These are phyloP conservation scores for Gardenia jasminoides DNA, from an alignment of 257 asterid genomes.

Conservation along the genomic window DNA sequence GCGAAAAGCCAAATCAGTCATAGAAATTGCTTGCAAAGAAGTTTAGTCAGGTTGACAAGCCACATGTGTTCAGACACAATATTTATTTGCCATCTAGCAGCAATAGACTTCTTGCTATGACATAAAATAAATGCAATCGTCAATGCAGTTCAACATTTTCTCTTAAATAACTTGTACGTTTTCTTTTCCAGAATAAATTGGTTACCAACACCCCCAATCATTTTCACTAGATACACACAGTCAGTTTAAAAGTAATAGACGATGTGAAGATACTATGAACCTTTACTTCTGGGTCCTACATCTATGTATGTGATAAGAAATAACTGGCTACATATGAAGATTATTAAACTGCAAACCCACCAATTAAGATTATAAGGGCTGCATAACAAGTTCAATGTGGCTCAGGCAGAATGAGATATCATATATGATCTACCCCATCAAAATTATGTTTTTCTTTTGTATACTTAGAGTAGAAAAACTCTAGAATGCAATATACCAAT, in stretches of 20 bases:
- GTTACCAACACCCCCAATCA: not conserved
- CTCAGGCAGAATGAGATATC: not conserved
- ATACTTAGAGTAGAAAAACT: not conserved
- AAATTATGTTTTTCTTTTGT: not conserved
- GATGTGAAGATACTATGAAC: no score
- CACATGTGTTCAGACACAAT: not conserved
- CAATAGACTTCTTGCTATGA: not conserved
- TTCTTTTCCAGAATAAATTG: not conserved
- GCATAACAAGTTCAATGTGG: not conserved
- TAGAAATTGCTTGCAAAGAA: not conserved
- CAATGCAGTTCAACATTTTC: not conserved
- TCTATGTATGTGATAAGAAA: not conserved
- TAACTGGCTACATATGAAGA: not conserved
- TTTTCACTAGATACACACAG: not conserved
- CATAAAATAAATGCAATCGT: not conserved
- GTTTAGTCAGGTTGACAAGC: not conserved
- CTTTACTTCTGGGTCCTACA: no score
- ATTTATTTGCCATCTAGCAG: not conserved
- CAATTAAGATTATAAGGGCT: not conserved
- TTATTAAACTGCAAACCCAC: not conserved
- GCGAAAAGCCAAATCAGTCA: conserved; percentile 12
- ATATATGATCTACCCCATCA: not conserved
- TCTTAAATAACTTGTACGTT: not conserved
- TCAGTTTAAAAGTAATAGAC: no score
- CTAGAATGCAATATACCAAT: not conserved